These are phyloP conservation scores for Boletus rufocinnamomeus DNA, from an alignment of 768 basidiomycete species.

Conservation along the genomic window DNA sequence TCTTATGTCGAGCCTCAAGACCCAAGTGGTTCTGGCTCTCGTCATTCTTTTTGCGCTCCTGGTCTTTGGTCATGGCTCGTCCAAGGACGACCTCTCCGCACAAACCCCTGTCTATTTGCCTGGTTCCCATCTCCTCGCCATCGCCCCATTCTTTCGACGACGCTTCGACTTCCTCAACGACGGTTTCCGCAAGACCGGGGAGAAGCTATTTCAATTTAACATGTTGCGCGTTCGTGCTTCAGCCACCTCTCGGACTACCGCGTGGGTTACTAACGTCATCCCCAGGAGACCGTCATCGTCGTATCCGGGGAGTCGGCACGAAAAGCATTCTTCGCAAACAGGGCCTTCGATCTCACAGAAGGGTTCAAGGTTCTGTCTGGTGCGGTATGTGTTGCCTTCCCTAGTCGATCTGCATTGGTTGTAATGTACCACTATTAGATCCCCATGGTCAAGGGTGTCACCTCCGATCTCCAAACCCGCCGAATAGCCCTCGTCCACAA, in stretches of 20 bases:
- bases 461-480: conserved; percentile 64
- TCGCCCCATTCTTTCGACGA: conserved; percentile 65
- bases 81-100: conserved; percentile 47
- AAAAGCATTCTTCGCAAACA: conserved; percentile 67
- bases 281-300: conserved; percentile 72
- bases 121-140: conserved; percentile 56
- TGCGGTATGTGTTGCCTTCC: conserved; percentile 51
- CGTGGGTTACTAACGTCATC: conserved; percentile 23
- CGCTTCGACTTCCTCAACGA: conserved; percentile 74
- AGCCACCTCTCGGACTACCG: conserved; percentile 9
- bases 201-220: conserved; percentile 68
- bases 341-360: conserved; percentile 73
- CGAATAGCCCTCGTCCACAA: conserved; percentile 69
- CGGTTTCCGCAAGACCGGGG: conserved; percentile 68
- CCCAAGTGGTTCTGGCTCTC: conserved; percentile 37
- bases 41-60: conserved; percentile 42
- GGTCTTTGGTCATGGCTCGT: conserved; percentile 36
- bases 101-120: conserved; percentile 57
- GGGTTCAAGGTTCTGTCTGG: conserved; percentile 80
- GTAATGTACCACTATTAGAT: conserved; percentile 46
- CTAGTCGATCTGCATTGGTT: conserved; percentile 18
- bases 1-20: conserved; percentile 36
- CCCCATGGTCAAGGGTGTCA: conserved; percentile 74
- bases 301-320: conserved; percentile 74
- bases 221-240: conserved; percentile 57